Percentiles rank a stretch among this genome's conserved stretches.
phyloP scores from a whole-genome alignment of 257 asterid genomes.

The Solanum pennellii region DNA sequence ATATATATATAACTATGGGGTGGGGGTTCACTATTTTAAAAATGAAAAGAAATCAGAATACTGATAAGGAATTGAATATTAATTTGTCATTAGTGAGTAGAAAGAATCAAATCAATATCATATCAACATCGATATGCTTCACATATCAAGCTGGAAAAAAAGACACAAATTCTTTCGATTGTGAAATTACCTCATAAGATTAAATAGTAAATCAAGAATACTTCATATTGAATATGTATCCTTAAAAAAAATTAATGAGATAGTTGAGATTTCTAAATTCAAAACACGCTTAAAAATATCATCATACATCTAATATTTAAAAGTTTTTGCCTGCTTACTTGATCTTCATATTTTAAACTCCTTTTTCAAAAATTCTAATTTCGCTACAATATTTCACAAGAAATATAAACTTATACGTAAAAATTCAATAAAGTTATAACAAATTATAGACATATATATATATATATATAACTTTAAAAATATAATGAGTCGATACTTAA shows the following conservation, averaged over 20 bases:
- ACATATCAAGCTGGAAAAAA: background rate
- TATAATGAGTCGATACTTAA: background rate
- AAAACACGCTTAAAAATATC: background rate
- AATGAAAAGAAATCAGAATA: background rate
- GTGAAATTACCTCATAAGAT: background rate
- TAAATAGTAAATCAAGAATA: background rate
- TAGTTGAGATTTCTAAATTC: too few relatives aligned
- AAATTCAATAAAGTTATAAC: background rate
- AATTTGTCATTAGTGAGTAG: background rate
- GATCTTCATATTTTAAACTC: background rate
- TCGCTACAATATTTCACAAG: background rate
- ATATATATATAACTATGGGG: background rate
- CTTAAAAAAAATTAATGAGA: background rate
- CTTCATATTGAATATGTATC: background rate
- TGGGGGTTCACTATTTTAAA: background rate
- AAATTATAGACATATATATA: background rate
- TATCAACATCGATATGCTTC: background rate
- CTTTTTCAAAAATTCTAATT: too few relatives aligned
- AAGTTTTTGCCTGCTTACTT: background rate
- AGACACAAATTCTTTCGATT: background rate
- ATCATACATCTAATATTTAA: too few relatives aligned
- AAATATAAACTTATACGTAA: background rate
- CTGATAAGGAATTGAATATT: background rate
- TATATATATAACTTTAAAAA: too few relatives aligned
- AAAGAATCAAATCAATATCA: background rate